Percentiles rank a stretch among this genome's conserved stretches.
phyloP scores from a whole-genome alignment of 345 rosid species.

The Salix exigua region DNA sequence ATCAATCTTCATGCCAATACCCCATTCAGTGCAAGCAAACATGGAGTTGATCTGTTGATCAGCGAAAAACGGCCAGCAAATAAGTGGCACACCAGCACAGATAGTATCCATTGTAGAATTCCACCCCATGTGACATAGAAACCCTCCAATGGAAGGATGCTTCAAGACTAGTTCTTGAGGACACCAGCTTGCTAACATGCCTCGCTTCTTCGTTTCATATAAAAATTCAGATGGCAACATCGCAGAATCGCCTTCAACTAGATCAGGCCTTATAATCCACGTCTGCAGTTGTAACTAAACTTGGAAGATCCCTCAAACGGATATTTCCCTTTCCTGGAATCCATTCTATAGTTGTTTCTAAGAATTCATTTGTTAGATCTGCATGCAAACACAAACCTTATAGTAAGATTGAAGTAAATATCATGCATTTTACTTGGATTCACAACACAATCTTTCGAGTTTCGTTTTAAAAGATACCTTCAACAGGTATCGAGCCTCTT shows the following conservation, averaged over 20 bases:
- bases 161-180: constrained; percentile 1
- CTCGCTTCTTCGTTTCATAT: background rate
- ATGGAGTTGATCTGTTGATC: constrained; percentile 4
- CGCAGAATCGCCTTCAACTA: background rate
- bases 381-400: background rate
- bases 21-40: constrained; percentile 9
- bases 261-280: constrained; percentile 12
- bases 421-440: too few relatives aligned
- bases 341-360: constrained; percentile 1
- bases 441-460: background rate
- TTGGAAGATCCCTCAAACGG: constrained; percentile 4
- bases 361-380: constrained; percentile 7
- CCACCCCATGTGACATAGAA: constrained; percentile 12
- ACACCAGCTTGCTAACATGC: constrained; percentile 2
- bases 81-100: background rate
- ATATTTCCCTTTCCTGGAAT: constrained; percentile 2
- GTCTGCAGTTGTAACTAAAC: background rate
- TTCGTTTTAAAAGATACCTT: background rate
- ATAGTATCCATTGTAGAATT: constrained; percentile 1
- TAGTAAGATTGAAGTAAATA: background rate
- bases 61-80: background rate
- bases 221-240: background rate
- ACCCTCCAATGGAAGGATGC: background rate
- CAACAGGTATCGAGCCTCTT: background rate
- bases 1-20: constrained; percentile 2